Conservation (phyloP, 2,329 filamentous ascomycete genomes). For the Gyromitra esculenta region DNA sequence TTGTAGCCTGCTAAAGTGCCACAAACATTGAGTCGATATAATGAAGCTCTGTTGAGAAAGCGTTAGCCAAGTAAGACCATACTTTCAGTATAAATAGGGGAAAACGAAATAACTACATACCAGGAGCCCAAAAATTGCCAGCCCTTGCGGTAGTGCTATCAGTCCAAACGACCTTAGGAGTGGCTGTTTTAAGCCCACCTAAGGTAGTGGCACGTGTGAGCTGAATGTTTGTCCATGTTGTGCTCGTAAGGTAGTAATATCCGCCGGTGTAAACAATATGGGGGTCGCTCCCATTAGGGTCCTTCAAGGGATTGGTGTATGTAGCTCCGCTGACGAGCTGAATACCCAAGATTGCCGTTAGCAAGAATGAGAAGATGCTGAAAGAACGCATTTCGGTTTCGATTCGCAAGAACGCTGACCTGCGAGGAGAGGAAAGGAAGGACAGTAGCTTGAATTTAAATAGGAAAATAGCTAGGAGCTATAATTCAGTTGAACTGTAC, state of each 20-base stretch:
- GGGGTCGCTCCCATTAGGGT: conserved; percentile 66
- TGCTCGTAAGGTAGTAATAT: conserved; percentile 69
- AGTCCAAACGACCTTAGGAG: conserved; percentile 66
- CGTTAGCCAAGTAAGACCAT: too few species aligned
- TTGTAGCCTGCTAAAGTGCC: background rate
- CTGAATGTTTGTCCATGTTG: conserved; percentile 67
- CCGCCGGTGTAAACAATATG: conserved; percentile 66
- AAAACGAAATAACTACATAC: conserved; percentile 60
- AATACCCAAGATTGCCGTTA: conserved; percentile 16
- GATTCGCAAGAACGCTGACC: background rate
- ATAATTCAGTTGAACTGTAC: background rate
- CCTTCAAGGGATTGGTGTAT: conserved; percentile 67
- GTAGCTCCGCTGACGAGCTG: conserved; percentile 54
- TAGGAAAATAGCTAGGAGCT: background rate
- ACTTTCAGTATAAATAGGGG: background rate
- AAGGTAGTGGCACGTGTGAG: conserved; percentile 67
- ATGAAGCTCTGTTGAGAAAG: conserved; percentile 45
- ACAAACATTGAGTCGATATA: conserved; percentile 54
- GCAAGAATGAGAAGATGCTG: background rate
- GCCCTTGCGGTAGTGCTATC: conserved; percentile 64
- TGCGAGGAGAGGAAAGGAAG: conserved; percentile 1
- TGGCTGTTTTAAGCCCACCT: conserved; percentile 67
- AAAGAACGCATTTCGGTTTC: conserved; percentile 11
- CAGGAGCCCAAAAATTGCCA: conserved; percentile 70
- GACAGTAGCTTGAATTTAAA: background rate